Conservation (phyloP, 257 asterid genomes). For the Solanum rostratum region DNA sequence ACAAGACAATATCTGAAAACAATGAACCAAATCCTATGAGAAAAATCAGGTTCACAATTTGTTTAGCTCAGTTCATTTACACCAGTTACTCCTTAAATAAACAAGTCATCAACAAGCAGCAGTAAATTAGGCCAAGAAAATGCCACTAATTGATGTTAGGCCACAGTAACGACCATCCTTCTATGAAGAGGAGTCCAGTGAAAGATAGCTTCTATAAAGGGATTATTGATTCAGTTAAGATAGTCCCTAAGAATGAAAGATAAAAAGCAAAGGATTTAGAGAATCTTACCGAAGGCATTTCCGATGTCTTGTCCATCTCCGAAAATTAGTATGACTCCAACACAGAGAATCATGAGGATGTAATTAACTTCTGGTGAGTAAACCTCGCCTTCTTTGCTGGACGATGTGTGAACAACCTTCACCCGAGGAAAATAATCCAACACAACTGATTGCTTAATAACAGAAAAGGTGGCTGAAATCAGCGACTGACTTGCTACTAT, state of each 20-base stretch:
- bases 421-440: constrained; percentile 77
- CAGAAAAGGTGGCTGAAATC: constrained; percentile 59
- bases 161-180: neutral
- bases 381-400: constrained; percentile 56
- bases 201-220: neutral
- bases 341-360: constrained; percentile 7
- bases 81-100: neutral
- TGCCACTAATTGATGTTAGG: neutral
- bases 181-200: neutral
- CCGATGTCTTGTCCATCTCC: constrained; percentile 37
- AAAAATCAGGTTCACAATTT: neutral
- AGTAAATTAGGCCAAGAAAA: neutral
- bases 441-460: constrained; percentile 51
- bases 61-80: neutral
- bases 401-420: constrained; percentile 41
- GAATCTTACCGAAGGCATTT: constrained; percentile 42
- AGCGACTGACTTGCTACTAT: constrained; percentile 58
- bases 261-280: neutral
- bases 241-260: neutral
- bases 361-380: constrained; percentile 65
- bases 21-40: neutral
- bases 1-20: neutral
- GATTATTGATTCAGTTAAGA: neutral
- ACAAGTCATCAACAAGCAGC: neutral
- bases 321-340: constrained; percentile 34